Evolutionary conservation across 2,329 filamentous ascomycete species (phyloP), one percentile per base, ranked within the genome.

Genomic region (Sarocladiaceae sp.): DNA sequence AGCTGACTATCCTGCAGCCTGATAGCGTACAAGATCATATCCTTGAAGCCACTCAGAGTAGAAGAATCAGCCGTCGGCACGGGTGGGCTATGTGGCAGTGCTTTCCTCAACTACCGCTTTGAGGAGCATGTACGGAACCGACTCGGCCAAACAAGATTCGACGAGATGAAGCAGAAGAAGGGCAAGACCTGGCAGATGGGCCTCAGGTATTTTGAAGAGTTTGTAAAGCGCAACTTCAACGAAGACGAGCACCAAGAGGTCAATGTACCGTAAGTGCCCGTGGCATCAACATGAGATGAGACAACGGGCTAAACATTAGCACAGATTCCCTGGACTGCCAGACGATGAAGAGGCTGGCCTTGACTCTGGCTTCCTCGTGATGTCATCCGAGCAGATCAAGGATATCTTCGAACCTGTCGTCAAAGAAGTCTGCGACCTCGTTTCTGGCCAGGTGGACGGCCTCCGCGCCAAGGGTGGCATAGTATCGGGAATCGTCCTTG

Each of bases 141-240:
- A 1, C 78, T 93, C 10, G 88, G 88, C 1, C 74, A 78, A 33
- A 78, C 78, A 29, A 73, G 79, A 3, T 90, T 90, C 62, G 81
- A 86, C 26, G 81, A 84, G 67, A 90, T 93, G 85, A 87, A 88
- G 64, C 66, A 80, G 50, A 88, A 88, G 69, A 90, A 90, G 66
- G 80, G 79, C 3, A 90, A 88, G 68, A 89, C 85, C 1, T 92
- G 88, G 87, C 87, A 86, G 65, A 86, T 86, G 83, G 88, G 84
- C 2, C 72, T 92, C 49, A 80, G 83, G 52, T 91, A 90, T 62
- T 93, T 90, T 66, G 88, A 93, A 61, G 87, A 92, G 63, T 91
- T 90, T 63, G 87, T 93, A 13, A 93, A 93, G 69, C 79, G 88
- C 13, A 91, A 90, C 62, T 93, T 92, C 64, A 86, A 88, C 63